Conservation (phyloP, 441 rosid species). For the Daphne laureola region DNA sequence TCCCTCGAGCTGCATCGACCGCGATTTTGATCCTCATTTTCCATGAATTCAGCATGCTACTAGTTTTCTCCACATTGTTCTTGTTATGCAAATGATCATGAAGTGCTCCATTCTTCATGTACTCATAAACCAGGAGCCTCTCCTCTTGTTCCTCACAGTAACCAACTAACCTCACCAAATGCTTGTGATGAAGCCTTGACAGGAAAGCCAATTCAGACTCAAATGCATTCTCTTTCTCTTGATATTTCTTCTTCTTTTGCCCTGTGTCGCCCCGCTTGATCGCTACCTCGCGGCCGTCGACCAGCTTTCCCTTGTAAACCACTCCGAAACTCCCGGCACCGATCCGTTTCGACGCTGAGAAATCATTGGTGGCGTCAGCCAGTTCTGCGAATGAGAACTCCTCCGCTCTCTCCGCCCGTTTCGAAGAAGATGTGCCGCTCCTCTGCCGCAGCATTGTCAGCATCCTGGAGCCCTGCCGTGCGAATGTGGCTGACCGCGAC, state of each 20-base stretch:
- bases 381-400: constrained; percentile 64
- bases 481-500: constrained; percentile 41
- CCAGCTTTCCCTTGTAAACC: constrained; percentile 59
- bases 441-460: constrained; percentile 56
- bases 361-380: constrained; percentile 59
- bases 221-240: constrained; percentile 82
- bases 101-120: constrained; percentile 85
- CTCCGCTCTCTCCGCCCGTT: constrained; percentile 61
- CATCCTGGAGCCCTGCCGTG: constrained; percentile 59
- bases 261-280: constrained; percentile 67
- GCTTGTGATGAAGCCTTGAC: constrained; percentile 84
- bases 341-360: constrained; percentile 58
- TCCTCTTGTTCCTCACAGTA: constrained; percentile 82
- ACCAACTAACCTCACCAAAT: constrained; percentile 75
- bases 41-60: constrained; percentile 66
- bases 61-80: constrained; percentile 40
- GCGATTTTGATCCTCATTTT: constrained; percentile 77
- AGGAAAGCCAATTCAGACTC: constrained; percentile 71
- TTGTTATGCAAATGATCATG: constrained; percentile 67
- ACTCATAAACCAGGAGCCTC: constrained; percentile 71
- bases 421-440: constrained; percentile 72
- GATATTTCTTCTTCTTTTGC: constrained; percentile 43
- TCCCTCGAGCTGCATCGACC: constrained; percentile 83
- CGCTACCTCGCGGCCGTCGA: constrained; percentile 76
- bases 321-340: constrained; percentile 83